These are phyloP conservation scores for Metschnikowia similis DNA, from an alignment of 805 yeast species.

Conservation along the genomic window DNA sequence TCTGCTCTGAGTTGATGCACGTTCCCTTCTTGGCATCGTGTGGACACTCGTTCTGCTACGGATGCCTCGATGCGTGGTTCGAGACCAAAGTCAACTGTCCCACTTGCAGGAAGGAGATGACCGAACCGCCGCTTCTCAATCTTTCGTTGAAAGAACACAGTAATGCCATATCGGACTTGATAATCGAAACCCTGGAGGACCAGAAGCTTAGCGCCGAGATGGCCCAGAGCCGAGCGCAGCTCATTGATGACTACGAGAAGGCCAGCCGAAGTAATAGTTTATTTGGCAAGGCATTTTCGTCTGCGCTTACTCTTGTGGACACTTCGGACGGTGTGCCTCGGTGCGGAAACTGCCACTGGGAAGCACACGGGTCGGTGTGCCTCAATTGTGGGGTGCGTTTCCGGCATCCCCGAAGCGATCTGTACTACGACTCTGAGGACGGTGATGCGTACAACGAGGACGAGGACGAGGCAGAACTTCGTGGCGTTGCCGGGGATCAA, in stretches of 20 bases:
- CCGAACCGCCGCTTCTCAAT: slow-evolving; percentile 50
- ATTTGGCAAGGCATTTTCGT: slow-evolving; percentile 49
- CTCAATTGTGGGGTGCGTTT: slow-evolving; percentile 62
- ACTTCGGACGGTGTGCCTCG: slow-evolving; percentile 68
- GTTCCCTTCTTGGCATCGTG: slow-evolving; percentile 61
- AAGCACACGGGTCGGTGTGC: slow-evolving; percentile 63
- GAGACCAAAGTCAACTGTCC: slow-evolving; percentile 60
- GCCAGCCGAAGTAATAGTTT: slow-evolving; percentile 37
- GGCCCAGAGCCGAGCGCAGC: slow-evolving; percentile 22
- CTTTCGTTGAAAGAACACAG: slow-evolving; percentile 47
- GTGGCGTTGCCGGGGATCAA: slow-evolving; percentile 11
- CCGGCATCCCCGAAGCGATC: slow-evolving; percentile 28
- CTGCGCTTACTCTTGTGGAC: slow-evolving; percentile 53
- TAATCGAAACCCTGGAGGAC: slow-evolving; percentile 30
- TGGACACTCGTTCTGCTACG: slow-evolving; percentile 75
- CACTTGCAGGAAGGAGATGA: slow-evolving; percentile 52
- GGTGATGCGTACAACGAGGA: slow-evolving; percentile 35
- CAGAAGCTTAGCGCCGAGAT: slow-evolving; percentile 22
- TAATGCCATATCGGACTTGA: slow-evolving; percentile 32
- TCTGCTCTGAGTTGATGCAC: slow-evolving; percentile 67
- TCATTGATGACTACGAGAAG: slow-evolving; percentile 30
- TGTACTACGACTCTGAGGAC: slow-evolving; percentile 34
- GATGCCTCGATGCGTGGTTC: slow-evolving; percentile 61
- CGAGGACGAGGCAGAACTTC: slow-evolving; percentile 23
- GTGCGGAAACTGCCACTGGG: slow-evolving; percentile 79